Evolutionary conservation across 108 stramenopile species (phyloP).

Genomic region (Skeletonema marinoi): DNA sequence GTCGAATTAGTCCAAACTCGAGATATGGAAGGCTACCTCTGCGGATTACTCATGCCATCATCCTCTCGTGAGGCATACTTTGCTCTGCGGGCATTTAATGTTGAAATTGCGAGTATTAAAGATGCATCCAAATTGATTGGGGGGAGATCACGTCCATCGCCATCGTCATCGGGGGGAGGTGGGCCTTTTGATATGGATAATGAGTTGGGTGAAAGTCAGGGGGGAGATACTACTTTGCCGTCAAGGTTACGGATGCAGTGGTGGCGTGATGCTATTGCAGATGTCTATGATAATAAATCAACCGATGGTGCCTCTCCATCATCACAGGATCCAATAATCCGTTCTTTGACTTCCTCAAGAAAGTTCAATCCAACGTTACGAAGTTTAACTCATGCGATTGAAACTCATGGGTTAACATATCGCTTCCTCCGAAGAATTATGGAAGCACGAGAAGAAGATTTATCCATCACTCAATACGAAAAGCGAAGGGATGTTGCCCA

Average conservation of each 20-base stretch:
- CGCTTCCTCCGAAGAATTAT: slow-evolving; percentile 72
- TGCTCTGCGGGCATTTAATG: slow-evolving; percentile 82
- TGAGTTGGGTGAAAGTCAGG: not conserved
- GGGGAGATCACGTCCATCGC: not conserved
- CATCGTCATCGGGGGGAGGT: not conserved
- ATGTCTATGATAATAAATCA: slow-evolving; percentile 46
- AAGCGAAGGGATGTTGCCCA: slow-evolving; percentile 58
- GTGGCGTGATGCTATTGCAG: slow-evolving; percentile 75
- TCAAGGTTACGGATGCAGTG: slow-evolving; percentile 74
- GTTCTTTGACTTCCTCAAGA: slow-evolving; percentile 38
- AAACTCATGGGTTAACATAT: slow-evolving; percentile 60
- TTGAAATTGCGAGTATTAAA: slow-evolving; percentile 78
- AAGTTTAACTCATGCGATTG: slow-evolving; percentile 55
- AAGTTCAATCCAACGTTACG: slow-evolving; percentile 74
- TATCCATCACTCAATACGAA: slow-evolving; percentile 59
- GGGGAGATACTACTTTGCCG: slow-evolving; percentile 30
- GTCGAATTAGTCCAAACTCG: slow-evolving; percentile 76
- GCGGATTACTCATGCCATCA: slow-evolving; percentile 79
- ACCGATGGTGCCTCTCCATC: not conserved
- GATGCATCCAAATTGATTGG: slow-evolving; percentile 37
- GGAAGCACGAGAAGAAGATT: slow-evolving; percentile 72
- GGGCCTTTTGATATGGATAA: slow-evolving; percentile 8
- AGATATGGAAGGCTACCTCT: slow-evolving; percentile 79
- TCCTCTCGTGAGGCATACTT: slow-evolving; percentile 62
- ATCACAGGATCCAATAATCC: slow-evolving; percentile 12